A percentile compares a stretch with the other conserved stretches of the same genome.
phyloP scores from a whole-genome alignment of 176 grass and related monocot species.

The Oryza rufipogon region DNA sequence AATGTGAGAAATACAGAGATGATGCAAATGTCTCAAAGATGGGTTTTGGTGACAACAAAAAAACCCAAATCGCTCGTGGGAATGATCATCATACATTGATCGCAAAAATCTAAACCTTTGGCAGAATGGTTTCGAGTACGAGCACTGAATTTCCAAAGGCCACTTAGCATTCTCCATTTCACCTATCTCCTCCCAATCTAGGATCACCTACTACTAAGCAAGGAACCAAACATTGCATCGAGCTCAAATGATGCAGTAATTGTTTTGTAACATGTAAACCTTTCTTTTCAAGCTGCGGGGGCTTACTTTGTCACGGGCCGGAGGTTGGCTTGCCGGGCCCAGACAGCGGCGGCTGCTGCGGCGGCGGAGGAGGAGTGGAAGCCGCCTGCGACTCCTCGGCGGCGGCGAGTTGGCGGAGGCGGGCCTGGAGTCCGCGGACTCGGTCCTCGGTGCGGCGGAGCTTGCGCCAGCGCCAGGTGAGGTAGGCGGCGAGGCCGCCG shows the following conservation, averaged over 20 bases:
- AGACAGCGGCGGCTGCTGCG: constrained; percentile 6
- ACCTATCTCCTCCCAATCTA: constrained; percentile 25
- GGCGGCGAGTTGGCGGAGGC: constrained; percentile 71
- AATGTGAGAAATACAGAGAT: constrained; percentile 4
- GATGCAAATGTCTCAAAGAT: neutral
- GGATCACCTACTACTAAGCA: constrained; percentile 26
- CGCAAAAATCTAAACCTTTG: constrained; percentile 18
- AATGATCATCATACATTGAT: constrained; percentile 34
- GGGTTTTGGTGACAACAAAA: neutral
- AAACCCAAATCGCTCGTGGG: constrained; percentile 33
- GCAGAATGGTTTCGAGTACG: constrained; percentile 27
- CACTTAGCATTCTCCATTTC: neutral
- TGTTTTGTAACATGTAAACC: constrained; percentile 14
- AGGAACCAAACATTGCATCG: neutral
- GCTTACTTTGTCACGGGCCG: constrained; percentile 41
- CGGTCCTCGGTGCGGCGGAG: constrained; percentile 87
- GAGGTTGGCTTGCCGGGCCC: constrained; percentile 26
- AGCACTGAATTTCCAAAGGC: neutral
- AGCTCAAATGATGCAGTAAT: constrained; percentile 8
- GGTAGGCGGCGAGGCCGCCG: constrained; percentile 68
- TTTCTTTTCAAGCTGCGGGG: constrained; percentile 7
- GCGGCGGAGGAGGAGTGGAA: constrained; percentile 4
- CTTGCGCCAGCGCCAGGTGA: constrained; percentile 82
- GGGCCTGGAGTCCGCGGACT: constrained; percentile 69
- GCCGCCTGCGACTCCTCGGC: constrained; percentile 56